These are phyloP conservation scores for Cyberlindnera euphorbiiphila DNA, from an alignment of 805 yeast species.

Conservation along the genomic window DNA sequence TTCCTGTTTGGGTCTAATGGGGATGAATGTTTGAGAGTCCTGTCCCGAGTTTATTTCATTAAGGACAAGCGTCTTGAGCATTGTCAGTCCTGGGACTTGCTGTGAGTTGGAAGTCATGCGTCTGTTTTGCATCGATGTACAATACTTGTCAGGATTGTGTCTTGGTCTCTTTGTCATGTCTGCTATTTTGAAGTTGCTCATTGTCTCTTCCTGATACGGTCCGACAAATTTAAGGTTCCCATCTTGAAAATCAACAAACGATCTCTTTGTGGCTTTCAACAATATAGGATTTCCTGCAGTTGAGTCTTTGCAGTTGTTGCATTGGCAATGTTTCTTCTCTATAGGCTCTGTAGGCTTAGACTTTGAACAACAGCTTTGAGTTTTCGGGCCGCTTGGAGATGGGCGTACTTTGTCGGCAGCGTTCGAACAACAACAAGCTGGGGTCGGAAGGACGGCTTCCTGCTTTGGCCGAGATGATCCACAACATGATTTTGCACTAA, in stretches of 20 bases:
- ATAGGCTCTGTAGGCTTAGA: background rate
- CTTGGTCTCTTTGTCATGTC: slow-evolving; percentile 3
- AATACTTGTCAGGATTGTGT: slow-evolving; percentile 12
- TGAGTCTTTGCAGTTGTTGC: slow-evolving; percentile 12
- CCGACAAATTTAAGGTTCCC: slow-evolving; percentile 27
- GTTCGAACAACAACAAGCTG: too few relatives aligned
- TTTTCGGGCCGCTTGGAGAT: slow-evolving; percentile 12
- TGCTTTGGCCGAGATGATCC: too few relatives aligned
- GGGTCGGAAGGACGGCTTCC: too few relatives aligned
- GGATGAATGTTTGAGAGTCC: background rate
- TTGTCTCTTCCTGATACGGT: slow-evolving; percentile 21
- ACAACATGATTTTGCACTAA: too few relatives aligned
- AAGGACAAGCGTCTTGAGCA: slow-evolving; percentile 19
- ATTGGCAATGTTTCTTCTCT: background rate
- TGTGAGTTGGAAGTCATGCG: background rate
- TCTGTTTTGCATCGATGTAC: slow-evolving; percentile 2
- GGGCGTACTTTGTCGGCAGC: too few relatives aligned
- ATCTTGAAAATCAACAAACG: slow-evolving; percentile 26
- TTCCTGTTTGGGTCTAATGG: slow-evolving; percentile 3
- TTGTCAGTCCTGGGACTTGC: slow-evolving; percentile 6
- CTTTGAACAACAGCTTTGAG: slow-evolving; percentile 10
- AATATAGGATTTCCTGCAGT: slow-evolving; percentile 24
- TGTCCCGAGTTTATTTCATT: slow-evolving; percentile 9
- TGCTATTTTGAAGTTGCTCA: slow-evolving; percentile 18
- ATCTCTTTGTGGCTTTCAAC: slow-evolving; percentile 26